Evolutionary conservation across 331 rosid species (phyloP).

Genomic region (Spiraea crenata): DNA sequence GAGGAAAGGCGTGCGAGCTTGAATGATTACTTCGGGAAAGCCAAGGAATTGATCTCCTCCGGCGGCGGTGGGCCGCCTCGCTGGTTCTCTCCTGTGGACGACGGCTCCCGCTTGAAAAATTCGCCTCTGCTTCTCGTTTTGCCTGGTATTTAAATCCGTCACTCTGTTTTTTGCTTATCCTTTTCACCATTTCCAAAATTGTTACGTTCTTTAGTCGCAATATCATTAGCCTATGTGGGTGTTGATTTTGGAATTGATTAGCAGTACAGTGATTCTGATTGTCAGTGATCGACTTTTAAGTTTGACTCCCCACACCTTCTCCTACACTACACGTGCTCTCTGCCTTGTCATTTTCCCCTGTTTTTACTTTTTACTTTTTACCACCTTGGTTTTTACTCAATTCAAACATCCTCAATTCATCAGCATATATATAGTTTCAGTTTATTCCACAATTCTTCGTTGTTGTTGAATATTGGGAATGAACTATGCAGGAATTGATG

Average conservation of each 20-base stretch:
- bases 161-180: neutral
- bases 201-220: no score
- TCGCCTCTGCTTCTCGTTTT: constrained; percentile 77
- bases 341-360: no score
- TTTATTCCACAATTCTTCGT: neutral
- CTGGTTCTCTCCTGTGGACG: constrained; percentile 82
- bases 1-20: constrained; percentile 34
- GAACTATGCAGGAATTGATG: constrained; percentile 64
- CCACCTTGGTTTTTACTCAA: no score
- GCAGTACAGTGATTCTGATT: no score
- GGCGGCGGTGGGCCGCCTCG: constrained; percentile 72
- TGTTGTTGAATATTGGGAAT: neutral
- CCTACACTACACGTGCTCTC: no score
- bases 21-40: constrained; percentile 51
- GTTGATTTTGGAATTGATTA: no score
- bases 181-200: no score
- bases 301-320: no score
- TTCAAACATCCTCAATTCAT: no score
- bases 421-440: neutral
- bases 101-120: constrained; percentile 39
- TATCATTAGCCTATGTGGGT: no score
- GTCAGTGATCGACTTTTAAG: no score
- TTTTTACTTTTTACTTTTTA: no score
- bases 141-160: constrained; percentile 47
- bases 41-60: constrained; percentile 40